Evolutionary conservation across 352 stramenopile genomes (phyloP).

Genomic region (Globisporangium yorkense): DNA sequence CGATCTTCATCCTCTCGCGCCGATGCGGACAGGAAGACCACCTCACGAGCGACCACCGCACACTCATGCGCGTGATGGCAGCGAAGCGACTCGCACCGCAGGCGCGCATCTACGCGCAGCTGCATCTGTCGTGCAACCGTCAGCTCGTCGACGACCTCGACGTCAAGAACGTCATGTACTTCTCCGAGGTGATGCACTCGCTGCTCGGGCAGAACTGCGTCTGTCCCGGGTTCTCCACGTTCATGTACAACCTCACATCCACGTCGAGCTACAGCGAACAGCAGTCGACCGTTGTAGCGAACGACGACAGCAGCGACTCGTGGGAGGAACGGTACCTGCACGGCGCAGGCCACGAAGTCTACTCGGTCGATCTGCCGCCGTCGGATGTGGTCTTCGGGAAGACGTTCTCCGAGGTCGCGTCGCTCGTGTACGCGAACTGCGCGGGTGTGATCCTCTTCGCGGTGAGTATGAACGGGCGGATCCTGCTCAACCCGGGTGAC

Average conservation of each 20-base stretch:
- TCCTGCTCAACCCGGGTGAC: conserved; percentile 74
- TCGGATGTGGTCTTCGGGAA: conserved; percentile 47
- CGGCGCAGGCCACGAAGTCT: conserved; percentile 73
- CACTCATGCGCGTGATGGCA: conserved; percentile 74
- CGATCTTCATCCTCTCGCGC: conserved; percentile 75
- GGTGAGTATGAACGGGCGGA: conserved; percentile 33
- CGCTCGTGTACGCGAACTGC: conserved; percentile 70
- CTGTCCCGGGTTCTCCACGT: conserved; percentile 80
- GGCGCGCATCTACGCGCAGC: conserved; percentile 60
- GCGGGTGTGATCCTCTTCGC: conserved; percentile 76
- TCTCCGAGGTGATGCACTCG: conserved; percentile 75
- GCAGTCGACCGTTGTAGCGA: conserved; percentile 6
- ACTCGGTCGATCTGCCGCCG: conserved; percentile 61
- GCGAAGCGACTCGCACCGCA: conserved; percentile 55
- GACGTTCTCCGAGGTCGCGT: conserved; percentile 76
- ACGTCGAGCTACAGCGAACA: conserved; percentile 63
- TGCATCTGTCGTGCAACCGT: conserved; percentile 73
- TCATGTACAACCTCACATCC: conserved; percentile 85
- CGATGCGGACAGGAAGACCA: conserved; percentile 63
- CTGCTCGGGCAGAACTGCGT: conserved; percentile 83
- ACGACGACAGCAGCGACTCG: conserved; percentile 24
- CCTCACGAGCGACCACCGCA: conserved; percentile 68
- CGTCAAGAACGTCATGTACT: conserved; percentile 75
- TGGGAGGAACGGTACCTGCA: conserved; percentile 76
- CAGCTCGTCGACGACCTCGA: conserved; percentile 70